Evolutionary conservation across 768 basidiomycete genomes (phyloP).

Genomic region (Daedaleopsis sinensis): DNA sequence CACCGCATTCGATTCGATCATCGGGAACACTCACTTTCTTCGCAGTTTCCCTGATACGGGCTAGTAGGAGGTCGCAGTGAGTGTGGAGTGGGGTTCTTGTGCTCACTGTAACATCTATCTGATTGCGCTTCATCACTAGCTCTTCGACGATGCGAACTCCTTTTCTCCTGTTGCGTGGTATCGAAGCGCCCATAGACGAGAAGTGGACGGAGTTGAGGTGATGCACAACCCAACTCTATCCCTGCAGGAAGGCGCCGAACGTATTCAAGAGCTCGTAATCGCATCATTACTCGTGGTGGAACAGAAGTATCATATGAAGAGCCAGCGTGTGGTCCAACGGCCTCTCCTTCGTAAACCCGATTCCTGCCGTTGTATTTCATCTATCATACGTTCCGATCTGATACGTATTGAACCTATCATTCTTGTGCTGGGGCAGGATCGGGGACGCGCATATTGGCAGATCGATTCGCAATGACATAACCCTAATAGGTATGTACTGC

Average conservation of each 20-base stretch:
- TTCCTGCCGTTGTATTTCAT: background rate
- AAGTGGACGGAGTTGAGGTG: background rate
- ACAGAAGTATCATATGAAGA: constrained; percentile 6
- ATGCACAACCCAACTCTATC: background rate
- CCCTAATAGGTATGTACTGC: too few species aligned
- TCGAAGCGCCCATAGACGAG: background rate
- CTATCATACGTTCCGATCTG: background rate
- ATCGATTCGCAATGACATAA: too few species aligned
- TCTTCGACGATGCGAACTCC: background rate
- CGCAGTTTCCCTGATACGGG: background rate
- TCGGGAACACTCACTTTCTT: background rate
- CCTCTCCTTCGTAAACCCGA: background rate
- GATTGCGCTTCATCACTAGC: background rate
- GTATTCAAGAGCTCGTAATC: constrained; percentile 1
- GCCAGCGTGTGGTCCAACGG: background rate
- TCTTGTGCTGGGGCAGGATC: background rate
- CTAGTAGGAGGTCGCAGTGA: constrained; percentile 2
- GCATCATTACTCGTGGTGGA: constrained; percentile 8
- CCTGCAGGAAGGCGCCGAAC: constrained; percentile 2
- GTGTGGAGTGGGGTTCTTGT: background rate
- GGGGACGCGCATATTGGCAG: too few species aligned
- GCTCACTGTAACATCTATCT: too few species aligned
- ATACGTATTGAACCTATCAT: background rate
- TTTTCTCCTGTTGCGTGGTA: constrained; percentile 13
- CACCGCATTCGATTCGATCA: background rate